Conservation (phyloP, 768 basidiomycete genomes). For the Megacollybia marginata region DNA sequence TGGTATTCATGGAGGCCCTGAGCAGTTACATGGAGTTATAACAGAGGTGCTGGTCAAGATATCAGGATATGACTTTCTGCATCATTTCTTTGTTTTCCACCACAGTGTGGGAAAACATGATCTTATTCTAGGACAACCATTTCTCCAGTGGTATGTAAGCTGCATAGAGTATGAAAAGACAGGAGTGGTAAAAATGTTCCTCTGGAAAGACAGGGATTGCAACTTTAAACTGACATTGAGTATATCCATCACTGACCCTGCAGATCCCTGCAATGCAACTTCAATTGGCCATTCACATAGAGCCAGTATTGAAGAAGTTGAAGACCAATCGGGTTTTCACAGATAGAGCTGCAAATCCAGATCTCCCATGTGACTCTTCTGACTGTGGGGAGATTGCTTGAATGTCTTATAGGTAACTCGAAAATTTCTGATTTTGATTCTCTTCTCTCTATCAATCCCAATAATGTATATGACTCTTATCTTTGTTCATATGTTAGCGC, state of each 20-base stretch:
- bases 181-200: background rate
- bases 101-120: conserved; percentile 8
- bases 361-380: background rate
- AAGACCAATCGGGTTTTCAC: background rate
- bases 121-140: conserved; percentile 13
- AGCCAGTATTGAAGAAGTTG: background rate
- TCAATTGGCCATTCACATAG: background rate
- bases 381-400: background rate
- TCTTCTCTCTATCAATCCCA: background rate
- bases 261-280: background rate
- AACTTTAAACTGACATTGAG: background rate
- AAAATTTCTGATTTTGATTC: background rate
- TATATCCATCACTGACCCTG: background rate
- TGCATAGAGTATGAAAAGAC: conserved; percentile 4
- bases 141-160: conserved; percentile 3
- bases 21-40: conserved; percentile 9
- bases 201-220: conserved; percentile 1
- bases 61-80: conserved; percentile 13
- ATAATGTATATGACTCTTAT: background rate
- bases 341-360: background rate
- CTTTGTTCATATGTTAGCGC: background rate
- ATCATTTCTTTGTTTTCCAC: conserved; percentile 16
- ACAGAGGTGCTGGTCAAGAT: conserved; percentile 10
- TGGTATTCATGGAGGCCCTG: conserved; percentile 14
- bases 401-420: background rate